Conservation (phyloP, 208 protist species). For the Crithidia expoeki region DNA sequence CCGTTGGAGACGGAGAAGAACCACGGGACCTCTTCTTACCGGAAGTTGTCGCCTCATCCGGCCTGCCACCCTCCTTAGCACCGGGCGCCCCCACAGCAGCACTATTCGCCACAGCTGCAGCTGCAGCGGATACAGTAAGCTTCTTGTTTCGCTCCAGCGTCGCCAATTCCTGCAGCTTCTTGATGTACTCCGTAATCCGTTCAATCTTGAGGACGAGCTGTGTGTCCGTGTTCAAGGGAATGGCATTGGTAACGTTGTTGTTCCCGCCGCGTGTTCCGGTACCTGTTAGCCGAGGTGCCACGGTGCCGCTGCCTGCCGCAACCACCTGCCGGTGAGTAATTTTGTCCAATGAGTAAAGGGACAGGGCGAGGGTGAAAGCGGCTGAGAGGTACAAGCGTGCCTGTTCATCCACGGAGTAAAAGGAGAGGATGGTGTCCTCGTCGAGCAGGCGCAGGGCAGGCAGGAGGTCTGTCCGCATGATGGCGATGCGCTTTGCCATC, state of each 20-base stretch:
- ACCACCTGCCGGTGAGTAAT: conserved; percentile 38
- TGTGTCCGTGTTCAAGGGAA: conserved; percentile 35
- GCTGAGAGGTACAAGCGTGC: conserved; percentile 77
- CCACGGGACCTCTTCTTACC: too few relatives aligned
- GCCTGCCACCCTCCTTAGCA: too few relatives aligned
- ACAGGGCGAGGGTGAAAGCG: conserved; percentile 68
- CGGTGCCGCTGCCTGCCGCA: neutral
- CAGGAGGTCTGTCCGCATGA: conserved; percentile 42
- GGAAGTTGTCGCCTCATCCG: too few relatives aligned
- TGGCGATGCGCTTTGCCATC: conserved; percentile 44
- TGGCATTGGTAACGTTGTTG: neutral
- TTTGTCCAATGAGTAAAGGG: conserved; percentile 75
- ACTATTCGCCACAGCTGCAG: conserved; percentile 5
- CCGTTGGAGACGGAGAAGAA: too few relatives aligned
- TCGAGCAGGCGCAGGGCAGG: conserved; percentile 60
- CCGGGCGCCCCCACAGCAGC: neutral
- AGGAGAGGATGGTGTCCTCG: conserved; percentile 67
- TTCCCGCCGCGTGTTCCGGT: conserved; percentile 5
- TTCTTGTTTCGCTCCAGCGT: conserved; percentile 37
- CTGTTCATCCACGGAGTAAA: conserved; percentile 81
- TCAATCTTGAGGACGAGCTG: conserved; percentile 88
- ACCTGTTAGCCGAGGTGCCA: conserved; percentile 1
- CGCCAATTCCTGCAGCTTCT: conserved; percentile 86
- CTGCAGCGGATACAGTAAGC: neutral
- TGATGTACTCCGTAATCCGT: conserved; percentile 85